Base-by-base conservation (phyloP, 768 basidiomycete genomes). In the Boletus rex-veris region DNA sequence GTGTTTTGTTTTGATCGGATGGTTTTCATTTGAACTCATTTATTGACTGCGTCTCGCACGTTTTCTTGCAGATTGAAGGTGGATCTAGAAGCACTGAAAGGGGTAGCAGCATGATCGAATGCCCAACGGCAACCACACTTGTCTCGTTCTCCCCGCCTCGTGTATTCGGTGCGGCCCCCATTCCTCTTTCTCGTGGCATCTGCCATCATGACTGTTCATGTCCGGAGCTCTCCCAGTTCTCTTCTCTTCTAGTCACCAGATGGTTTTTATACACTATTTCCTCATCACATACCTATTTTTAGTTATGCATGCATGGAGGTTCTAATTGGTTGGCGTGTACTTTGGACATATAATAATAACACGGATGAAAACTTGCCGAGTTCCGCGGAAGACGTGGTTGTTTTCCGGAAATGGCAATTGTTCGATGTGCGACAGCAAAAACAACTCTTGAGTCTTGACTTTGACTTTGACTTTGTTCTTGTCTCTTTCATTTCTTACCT, bases 11-110 rank as follows among this genome's bases (percentile, higher is more conserved):
- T 48, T 48, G 57, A 55, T 41, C 21, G 53, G 49, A 49, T 45
- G 18, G 46, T 48, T 3, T 44, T 59, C 44, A 46, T 61, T 63
- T 60, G 54, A 66, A 58, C 60, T 70, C 49, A 71, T 70, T 75
- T 73, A 76, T 74, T 76, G 62, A 75, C 71, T 65, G 57, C 37
- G 15, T 52, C 48, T 44, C 48, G 58, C 57, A 56, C 49, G 59
- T 59, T 66, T 66, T 58, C 62, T 64, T 69, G 53, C 73, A 90
- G 88, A 75, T 74, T 89, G 69, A 83, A 84, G 59, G 85, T 81
- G 68, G 87, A 90, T 58, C 58, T 87, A 57, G 83, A 79, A 46
- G 74, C 77, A 63, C 59, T 77, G 57, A 75, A 76, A 61, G n/a
- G n/a, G n/a, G 62, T 69, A 55, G 57, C 61, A 35, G 42, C 71